Evolutionary conservation across 139 green algal genomes (phyloP).

Genomic region (Haematococcus sp.): DNA sequence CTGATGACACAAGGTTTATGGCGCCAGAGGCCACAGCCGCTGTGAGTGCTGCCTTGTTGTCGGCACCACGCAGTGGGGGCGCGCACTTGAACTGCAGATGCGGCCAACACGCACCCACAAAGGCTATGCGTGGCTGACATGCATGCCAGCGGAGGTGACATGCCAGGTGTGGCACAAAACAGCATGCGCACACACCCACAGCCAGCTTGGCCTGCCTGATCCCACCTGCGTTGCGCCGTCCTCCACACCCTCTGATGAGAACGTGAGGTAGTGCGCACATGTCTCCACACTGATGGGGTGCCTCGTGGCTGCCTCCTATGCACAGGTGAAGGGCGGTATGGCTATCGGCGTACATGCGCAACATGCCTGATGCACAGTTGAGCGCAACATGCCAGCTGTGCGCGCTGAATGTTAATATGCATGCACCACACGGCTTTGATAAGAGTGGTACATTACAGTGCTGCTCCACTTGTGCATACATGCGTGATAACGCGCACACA

Average conservation of each 20-base stretch:
- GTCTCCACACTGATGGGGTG: conserved; percentile 86
- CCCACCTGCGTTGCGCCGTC: conserved; percentile 54
- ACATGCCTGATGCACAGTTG: neutral
- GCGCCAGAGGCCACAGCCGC: conserved; percentile 48
- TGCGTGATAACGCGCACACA: too few species aligned
- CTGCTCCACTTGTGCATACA: too few species aligned
- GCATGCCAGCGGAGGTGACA: too few species aligned
- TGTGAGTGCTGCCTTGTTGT: conserved; percentile 65
- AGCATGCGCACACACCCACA: too few species aligned
- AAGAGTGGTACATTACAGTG: too few species aligned
- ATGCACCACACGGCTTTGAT: too few species aligned
- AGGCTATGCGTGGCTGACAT: too few species aligned
- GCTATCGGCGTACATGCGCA: neutral
- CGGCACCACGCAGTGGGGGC: conserved; percentile 63
- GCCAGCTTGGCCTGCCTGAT: too few species aligned
- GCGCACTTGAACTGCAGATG: conserved; percentile 80
- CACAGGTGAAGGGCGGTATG: too few species aligned
- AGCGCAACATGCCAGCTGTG: neutral
- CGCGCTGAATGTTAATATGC: too few species aligned
- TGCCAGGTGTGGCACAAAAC: too few species aligned
- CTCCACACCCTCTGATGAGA: conserved; percentile 69
- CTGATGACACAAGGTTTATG: conserved; percentile 74
- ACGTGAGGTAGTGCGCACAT: conserved; percentile 92
- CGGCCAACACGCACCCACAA: too few species aligned
- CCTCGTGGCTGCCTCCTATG: conserved; percentile 31